phyloP scores from a whole-genome alignment of 1,284 basidiomycete genomes.

The Inonotus obliquus region DNA sequence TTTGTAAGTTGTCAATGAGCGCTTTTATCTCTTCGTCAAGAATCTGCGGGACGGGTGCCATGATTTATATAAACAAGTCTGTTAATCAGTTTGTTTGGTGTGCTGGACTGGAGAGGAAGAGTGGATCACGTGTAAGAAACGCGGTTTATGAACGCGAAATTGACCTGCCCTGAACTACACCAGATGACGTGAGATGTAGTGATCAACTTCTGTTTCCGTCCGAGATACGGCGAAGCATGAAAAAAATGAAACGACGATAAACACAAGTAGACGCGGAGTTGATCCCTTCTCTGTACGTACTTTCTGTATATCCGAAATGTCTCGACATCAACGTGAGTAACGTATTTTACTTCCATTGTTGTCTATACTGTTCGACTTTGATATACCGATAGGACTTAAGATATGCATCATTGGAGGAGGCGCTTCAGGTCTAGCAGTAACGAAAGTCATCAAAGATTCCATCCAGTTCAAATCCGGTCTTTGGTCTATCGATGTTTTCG shows the following conservation, averaged over 20 bases:
- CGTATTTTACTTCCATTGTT: no score
- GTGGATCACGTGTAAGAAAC: not conserved
- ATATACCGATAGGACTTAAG: slow-evolving; percentile 9
- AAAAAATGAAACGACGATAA: not conserved
- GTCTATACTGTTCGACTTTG: no score
- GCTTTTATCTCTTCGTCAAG: slow-evolving; percentile 46
- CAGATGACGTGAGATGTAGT: not conserved
- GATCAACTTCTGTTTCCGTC: not conserved
- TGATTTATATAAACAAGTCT: slow-evolving; percentile 26
- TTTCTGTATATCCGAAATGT: not conserved
- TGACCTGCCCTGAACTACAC: not conserved
- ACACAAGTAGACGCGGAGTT: not conserved
- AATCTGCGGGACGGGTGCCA: slow-evolving; percentile 58
- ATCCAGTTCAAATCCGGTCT: slow-evolving; percentile 47
- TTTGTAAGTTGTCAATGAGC: slow-evolving; percentile 47
- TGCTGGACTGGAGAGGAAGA: not conserved
- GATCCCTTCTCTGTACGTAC: not conserved
- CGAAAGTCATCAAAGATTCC: slow-evolving; percentile 58
- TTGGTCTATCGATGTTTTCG: slow-evolving; percentile 57
- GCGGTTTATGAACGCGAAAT: not conserved
- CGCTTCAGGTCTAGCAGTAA: slow-evolving; percentile 58
- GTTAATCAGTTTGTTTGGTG: not conserved
- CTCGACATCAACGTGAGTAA: not conserved
- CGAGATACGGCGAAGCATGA: not conserved
- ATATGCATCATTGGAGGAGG: slow-evolving; percentile 71